These are phyloP conservation scores for Marsdenia floribunda DNA, from an alignment of 257 asterid species.

Conservation along the genomic window DNA sequence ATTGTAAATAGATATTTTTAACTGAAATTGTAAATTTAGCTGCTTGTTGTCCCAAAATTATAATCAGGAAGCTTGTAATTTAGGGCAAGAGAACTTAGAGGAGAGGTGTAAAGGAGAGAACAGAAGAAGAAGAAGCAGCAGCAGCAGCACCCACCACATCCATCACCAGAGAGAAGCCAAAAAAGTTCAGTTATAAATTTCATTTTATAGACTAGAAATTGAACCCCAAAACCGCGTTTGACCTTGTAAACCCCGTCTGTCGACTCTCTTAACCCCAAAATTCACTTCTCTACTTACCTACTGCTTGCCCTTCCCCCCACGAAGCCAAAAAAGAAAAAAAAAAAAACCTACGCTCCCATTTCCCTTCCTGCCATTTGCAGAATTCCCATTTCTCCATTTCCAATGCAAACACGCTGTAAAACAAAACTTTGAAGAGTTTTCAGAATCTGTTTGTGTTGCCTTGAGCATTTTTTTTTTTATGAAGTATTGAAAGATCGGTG, in stretches of 20 bases:
- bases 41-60: too few species aligned
- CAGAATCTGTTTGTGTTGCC: background rate
- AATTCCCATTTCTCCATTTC: background rate
- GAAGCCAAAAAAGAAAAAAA: too few species aligned
- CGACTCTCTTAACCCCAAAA: background rate
- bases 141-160: background rate
- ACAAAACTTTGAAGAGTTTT: background rate
- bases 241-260: conserved; percentile 13
- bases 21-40: too few species aligned
- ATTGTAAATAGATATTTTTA: too few species aligned
- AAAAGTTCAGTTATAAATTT: background rate
- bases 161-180: background rate
- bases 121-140: background rate
- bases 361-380: background rate
- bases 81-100: too few species aligned
- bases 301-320: background rate
- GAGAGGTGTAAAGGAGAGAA: background rate
- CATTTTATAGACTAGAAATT: background rate
- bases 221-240: conserved; percentile 19
- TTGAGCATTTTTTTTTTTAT: background rate
- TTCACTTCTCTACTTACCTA: background rate
- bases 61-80: too few species aligned
- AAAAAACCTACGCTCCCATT: background rate
- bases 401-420: background rate
- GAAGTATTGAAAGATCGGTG: background rate